phyloP scores from a whole-genome alignment of 371 early-diverging fungal genomes.

The Gilbertella persicaria region DNA sequence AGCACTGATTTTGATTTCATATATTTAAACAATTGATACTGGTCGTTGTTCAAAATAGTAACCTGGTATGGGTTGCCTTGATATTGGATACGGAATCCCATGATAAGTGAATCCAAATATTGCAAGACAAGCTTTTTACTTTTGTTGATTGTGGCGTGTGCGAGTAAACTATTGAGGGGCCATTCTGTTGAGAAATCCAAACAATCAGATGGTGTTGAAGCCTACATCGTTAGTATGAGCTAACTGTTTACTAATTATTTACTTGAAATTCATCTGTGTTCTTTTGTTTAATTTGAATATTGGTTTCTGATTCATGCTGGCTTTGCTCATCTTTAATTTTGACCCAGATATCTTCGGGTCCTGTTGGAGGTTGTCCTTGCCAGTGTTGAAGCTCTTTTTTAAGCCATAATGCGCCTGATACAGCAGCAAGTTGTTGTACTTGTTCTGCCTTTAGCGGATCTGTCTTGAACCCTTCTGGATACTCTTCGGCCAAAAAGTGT shows the following conservation, averaged over 20 bases:
- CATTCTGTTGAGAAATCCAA: constrained; percentile 59
- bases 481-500: constrained; percentile 89
- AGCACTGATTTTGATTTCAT: constrained; percentile 79
- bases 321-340: constrained; percentile 57
- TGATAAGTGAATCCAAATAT: constrained; percentile 71
- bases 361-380: constrained; percentile 16
- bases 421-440: constrained; percentile 61
- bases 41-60: constrained; percentile 58
- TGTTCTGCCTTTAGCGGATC: constrained; percentile 53
- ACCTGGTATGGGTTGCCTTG: constrained; percentile 86
- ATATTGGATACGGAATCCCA: constrained; percentile 83
- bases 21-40: constrained; percentile 65
- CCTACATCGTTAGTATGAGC: constrained; percentile 16
- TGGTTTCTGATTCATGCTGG: constrained; percentile 4
- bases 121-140: constrained; percentile 68
- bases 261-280: constrained; percentile 7
- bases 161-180: constrained; percentile 75
- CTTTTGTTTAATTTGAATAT: constrained; percentile 3
- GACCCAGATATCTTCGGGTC: constrained; percentile 57
- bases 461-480: constrained; percentile 90
- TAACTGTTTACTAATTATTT: too few relatives aligned
- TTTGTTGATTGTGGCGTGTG: constrained; percentile 58
- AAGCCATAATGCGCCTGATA: constrained; percentile 70
- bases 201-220: not conserved
- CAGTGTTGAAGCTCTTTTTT: constrained; percentile 54